Percentiles rank a stretch among this genome's conserved stretches.
These are phyloP conservation scores for Neurospora sp. DNA, from an alignment of 2,329 filamentous ascomycete species.

Conservation along the genomic window DNA sequence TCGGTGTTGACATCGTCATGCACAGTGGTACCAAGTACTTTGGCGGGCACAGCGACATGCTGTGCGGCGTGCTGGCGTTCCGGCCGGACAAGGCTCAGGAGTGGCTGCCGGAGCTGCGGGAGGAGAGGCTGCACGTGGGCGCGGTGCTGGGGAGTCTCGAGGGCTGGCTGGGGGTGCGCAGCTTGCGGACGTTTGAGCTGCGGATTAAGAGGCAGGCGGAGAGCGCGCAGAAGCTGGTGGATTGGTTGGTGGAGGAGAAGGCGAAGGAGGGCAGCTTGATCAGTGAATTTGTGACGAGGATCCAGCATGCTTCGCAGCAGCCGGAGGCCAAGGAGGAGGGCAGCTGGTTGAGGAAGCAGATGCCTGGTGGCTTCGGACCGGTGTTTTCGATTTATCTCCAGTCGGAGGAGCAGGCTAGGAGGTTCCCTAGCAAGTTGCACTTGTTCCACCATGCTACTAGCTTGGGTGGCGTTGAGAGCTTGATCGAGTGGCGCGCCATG, in stretches of 20 bases:
- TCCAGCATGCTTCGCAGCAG: slow-evolving; percentile 70
- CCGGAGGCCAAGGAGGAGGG: slow-evolving; percentile 44
- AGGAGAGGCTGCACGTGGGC: slow-evolving; percentile 69
- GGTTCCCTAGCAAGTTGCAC: slow-evolving; percentile 64
- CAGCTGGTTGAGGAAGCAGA: slow-evolving; percentile 73
- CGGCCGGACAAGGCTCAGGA: slow-evolving; percentile 30
- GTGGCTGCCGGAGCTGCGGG: slow-evolving; percentile 51
- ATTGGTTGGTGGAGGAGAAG: slow-evolving; percentile 54
- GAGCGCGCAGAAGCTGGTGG: slow-evolving; percentile 59
- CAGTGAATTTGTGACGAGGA: slow-evolving; percentile 12
- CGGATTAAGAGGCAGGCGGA: slow-evolving; percentile 67
- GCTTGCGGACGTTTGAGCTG: slow-evolving; percentile 75
- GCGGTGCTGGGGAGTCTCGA: slow-evolving; percentile 82
- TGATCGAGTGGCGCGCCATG: slow-evolving; percentile 96
- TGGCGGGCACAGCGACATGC: slow-evolving; percentile 87
- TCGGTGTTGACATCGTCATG: slow-evolving; percentile 79
- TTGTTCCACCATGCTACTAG: slow-evolving; percentile 95
- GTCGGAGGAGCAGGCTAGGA: slow-evolving; percentile 48
- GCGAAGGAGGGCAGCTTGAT: slow-evolving; percentile 17
- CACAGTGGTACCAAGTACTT: slow-evolving; percentile 95
- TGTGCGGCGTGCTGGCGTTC: slow-evolving; percentile 74
- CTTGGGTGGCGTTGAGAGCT: slow-evolving; percentile 83
- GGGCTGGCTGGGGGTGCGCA: slow-evolving; percentile 83
- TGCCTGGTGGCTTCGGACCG: slow-evolving; percentile 83
- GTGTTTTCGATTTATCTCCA: slow-evolving; percentile 71